A percentile compares a stretch with the other conserved stretches of the same genome.
Evolutionary conservation across 257 asterid genomes (phyloP).

Genomic region (Linaria vulgaris): DNA sequence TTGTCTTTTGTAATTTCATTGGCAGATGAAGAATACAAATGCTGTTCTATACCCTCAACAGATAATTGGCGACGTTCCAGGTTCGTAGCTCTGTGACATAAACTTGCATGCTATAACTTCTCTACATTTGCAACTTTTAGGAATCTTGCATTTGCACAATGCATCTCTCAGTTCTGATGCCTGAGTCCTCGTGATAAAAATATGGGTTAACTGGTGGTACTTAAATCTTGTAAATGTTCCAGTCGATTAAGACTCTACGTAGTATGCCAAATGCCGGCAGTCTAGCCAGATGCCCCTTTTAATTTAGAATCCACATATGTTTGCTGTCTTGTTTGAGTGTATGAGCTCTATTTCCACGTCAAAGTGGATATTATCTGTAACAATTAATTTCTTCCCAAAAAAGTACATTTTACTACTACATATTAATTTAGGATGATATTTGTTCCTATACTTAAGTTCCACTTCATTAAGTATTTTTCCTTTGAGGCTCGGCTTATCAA

Average conservation of each 20-base stretch:
- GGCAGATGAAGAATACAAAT: slow-evolving; percentile 58
- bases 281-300: neutral
- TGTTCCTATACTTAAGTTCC: neutral
- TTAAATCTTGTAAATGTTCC: neutral
- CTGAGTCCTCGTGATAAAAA: neutral
- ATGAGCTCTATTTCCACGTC: neutral
- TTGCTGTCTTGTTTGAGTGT: neutral
- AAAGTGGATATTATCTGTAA: neutral
- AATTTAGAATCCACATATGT: too few relatives aligned
- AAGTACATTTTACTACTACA: too few relatives aligned
- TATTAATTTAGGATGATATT: too few relatives aligned
- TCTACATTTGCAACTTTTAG: neutral
- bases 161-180: neutral
- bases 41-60: slow-evolving; percentile 42
- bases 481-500: neutral
- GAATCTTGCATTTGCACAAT: neutral
- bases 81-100: slow-evolving; percentile 38
- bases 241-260: slow-evolving; percentile 4
- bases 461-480: neutral
- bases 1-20: slow-evolving; percentile 19
- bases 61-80: slow-evolving; percentile 73
- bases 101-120: slow-evolving; percentile 1
- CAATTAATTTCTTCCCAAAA: neutral
- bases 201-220: neutral
- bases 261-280: too few relatives aligned